These are phyloP conservation scores for Candida tibetensis DNA, from an alignment of 805 yeast species.

Conservation along the genomic window DNA sequence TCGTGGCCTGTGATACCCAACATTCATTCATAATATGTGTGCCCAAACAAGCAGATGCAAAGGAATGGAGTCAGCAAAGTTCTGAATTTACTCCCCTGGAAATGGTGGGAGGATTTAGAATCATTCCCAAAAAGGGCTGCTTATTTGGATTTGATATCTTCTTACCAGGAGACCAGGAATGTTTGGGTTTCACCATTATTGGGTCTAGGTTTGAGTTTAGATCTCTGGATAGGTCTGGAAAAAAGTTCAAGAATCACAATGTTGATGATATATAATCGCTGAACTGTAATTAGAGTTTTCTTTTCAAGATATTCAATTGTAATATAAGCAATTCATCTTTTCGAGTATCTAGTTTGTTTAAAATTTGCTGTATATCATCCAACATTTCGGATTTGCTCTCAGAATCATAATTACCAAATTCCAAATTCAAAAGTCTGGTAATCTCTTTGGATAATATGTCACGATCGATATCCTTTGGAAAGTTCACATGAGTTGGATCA, in stretches of 20 bases:
- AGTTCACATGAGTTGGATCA: neutral
- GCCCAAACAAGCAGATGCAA: conserved; percentile 32
- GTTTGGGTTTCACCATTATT: conserved; percentile 58
- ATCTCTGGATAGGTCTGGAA: conserved; percentile 75
- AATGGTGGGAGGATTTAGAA: conserved; percentile 59
- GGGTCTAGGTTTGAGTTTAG: conserved; percentile 79
- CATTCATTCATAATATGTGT: conserved; percentile 64
- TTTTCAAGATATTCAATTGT: conserved; percentile 20
- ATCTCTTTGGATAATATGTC: conserved; percentile 11
- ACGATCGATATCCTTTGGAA: conserved; percentile 12
- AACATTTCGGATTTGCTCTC: conserved; percentile 3
- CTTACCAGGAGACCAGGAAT: conserved; percentile 31
- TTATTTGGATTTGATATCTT: conserved; percentile 51
- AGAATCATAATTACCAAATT: neutral
- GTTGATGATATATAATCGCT: conserved; percentile 50
- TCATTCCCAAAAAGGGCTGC: conserved; percentile 66
- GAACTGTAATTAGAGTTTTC: conserved; percentile 3
- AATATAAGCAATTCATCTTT: conserved; percentile 22
- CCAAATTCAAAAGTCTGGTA: conserved; percentile 8
- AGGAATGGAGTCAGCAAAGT: conserved; percentile 31
- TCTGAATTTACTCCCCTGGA: conserved; percentile 24
- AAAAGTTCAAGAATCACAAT: conserved; percentile 78
- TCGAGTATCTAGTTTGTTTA: conserved; percentile 12
- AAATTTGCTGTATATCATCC: conserved; percentile 11
- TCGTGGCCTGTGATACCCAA: conserved; percentile 82